These are phyloP conservation scores for Pleurotus tuoliensis DNA, from an alignment of 768 basidiomycete species.

Conservation along the genomic window DNA sequence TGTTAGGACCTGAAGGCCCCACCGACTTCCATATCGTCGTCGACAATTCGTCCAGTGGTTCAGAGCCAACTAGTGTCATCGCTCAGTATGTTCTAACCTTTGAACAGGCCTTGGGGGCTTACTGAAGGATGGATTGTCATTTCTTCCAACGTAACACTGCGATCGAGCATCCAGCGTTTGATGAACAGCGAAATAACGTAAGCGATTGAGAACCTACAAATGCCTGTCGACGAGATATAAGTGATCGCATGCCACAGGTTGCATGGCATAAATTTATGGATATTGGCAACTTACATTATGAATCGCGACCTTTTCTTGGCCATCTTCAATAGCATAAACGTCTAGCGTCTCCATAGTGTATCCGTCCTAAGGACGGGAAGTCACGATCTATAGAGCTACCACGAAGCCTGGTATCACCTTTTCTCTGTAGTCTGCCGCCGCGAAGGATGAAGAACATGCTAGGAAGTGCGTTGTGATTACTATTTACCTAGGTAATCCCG, in stretches of 20 bases:
- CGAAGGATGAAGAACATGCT: slow-evolving; percentile 8
- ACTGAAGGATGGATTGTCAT: slow-evolving; percentile 90
- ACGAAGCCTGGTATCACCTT: slow-evolving; percentile 43
- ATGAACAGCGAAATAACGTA: too few relatives aligned
- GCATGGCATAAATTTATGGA: not conserved
- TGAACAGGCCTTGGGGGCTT: slow-evolving; percentile 15
- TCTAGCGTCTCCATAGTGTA: slow-evolving; percentile 82
- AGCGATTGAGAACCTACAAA: too few relatives aligned
- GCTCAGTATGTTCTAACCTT: not conserved
- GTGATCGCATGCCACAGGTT: not conserved
- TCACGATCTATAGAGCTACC: too few relatives aligned
- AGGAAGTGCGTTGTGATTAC: not conserved
- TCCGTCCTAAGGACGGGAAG: slow-evolving; percentile 57
- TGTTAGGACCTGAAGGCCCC: slow-evolving; percentile 90
- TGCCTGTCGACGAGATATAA: too few relatives aligned
- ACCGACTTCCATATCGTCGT: slow-evolving; percentile 66
- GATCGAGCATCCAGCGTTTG: too few relatives aligned
- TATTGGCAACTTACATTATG: slow-evolving; percentile 38
- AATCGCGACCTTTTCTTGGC: slow-evolving; percentile 51
- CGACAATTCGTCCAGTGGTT: slow-evolving; percentile 69
- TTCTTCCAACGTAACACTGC: slow-evolving; percentile 84
- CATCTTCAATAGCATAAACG: slow-evolving; percentile 57
- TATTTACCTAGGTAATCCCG: slow-evolving; percentile 74
- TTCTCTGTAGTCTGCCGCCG: slow-evolving; percentile 68
- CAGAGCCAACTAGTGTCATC: slow-evolving; percentile 64